A percentile compares a stretch with the other conserved stretches of the same genome.
Evolutionary conservation across 2,329 filamentous ascomycete genomes (phyloP).

Genomic region (Boeremia lycopersici): DNA sequence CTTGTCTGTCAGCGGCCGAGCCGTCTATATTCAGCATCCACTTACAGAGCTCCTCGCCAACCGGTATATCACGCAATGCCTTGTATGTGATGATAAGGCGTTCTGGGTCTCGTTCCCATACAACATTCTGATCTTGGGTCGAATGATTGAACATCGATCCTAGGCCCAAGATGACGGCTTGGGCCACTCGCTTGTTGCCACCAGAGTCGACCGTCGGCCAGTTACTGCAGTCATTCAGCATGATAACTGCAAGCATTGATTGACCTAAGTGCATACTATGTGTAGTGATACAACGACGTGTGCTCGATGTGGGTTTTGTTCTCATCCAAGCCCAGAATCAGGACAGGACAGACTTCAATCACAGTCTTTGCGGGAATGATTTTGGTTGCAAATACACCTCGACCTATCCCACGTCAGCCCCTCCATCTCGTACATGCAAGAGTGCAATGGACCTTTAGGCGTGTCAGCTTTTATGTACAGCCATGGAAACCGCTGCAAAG

Average conservation of each 20-base stretch:
- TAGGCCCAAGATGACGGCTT: constrained; percentile 61
- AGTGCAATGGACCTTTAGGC: constrained; percentile 52
- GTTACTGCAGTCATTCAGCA: constrained; percentile 42
- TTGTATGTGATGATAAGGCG: constrained; percentile 56
- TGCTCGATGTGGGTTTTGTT: constrained; percentile 57
- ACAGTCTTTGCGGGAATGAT: constrained; percentile 56
- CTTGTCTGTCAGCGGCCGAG: constrained; percentile 28
- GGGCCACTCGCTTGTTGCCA: constrained; percentile 47
- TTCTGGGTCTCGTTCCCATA: constrained; percentile 58
- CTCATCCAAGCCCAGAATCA: constrained; percentile 56
- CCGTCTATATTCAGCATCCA: neutral
- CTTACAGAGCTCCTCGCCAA: constrained; percentile 62
- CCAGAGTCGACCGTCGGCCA: constrained; percentile 46
- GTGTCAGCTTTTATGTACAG: constrained; percentile 55
- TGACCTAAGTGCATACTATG: constrained; percentile 52
- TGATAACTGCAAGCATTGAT: neutral
- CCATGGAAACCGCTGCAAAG: constrained; percentile 50
- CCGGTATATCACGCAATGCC: constrained; percentile 55
- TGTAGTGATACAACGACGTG: constrained; percentile 62
- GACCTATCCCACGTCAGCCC: constrained; percentile 46
- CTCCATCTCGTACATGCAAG: neutral
- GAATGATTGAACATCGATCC: constrained; percentile 67
- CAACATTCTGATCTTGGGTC: constrained; percentile 58
- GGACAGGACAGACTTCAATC: constrained; percentile 59
- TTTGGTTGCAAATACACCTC: constrained; percentile 58